phyloP scores from a whole-genome alignment of 495 filamentous ascomycete species.

The Talaromyces borbonicus region DNA sequence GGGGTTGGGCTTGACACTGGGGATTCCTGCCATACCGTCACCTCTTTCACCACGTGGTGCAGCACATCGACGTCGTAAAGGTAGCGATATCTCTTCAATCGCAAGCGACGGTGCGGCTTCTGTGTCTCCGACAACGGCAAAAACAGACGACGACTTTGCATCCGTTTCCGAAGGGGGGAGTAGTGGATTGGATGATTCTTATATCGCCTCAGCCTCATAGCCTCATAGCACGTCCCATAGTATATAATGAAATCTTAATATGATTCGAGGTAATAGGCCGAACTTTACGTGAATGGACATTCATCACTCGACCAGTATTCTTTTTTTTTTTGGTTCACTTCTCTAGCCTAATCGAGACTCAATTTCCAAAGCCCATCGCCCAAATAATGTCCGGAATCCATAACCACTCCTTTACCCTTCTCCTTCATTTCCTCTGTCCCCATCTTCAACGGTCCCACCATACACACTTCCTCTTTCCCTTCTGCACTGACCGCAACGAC shows the following conservation, averaged over 20 bases:
- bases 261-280: too few relatives aligned
- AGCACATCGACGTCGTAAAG: slow-evolving; percentile 1
- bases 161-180: slow-evolving; percentile 20
- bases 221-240: too few relatives aligned
- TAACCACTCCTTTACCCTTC: slow-evolving; percentile 83
- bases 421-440: slow-evolving; percentile 87
- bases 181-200: slow-evolving; percentile 9
- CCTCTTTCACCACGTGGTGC: slow-evolving; percentile 20
- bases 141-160: slow-evolving; percentile 10
- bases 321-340: slow-evolving; percentile 7
- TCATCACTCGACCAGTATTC: too few relatives aligned
- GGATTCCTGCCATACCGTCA: slow-evolving; percentile 20
- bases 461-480: slow-evolving; percentile 85
- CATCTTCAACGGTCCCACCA: slow-evolving; percentile 76
- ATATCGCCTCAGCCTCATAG: slow-evolving; percentile 6
- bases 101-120: slow-evolving; percentile 5
- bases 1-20: slow-evolving; percentile 31
- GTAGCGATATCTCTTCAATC: slow-evolving; percentile 9
- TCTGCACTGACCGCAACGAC: slow-evolving; percentile 85
- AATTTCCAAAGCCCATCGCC: slow-evolving; percentile 92
- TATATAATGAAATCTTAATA: slow-evolving; percentile 16
- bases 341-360: slow-evolving; percentile 50
- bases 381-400: slow-evolving; percentile 86
- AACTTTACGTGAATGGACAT: too few relatives aligned
- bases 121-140: slow-evolving; percentile 3